Base-by-base conservation (phyloP, 2,329 filamentous ascomycete genomes). In the Simplicillium sp. region DNA sequence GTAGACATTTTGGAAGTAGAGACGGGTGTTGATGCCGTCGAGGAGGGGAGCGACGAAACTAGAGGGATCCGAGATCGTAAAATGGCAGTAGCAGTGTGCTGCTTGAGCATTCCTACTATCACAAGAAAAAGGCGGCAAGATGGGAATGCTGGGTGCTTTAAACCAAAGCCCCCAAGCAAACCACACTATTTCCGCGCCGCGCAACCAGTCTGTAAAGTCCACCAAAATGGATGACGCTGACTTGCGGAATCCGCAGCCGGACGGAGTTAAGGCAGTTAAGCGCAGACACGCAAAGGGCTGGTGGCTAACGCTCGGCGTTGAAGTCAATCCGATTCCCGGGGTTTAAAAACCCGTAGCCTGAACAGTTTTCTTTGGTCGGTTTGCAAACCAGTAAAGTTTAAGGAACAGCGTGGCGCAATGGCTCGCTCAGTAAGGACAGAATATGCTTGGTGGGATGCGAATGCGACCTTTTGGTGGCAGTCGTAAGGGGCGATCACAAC, bases 41-140 rank as follows among this genome's bases (percentile, higher is more conserved):
- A 42, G 44, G 43, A 41, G 25, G 34, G 45, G 45, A 36, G 43
- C 16, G 60, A 56, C 16, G 56, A 46, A 45, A 56, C 53, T 36
- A 62, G 44, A 33, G 54, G 53, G 46, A 69, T 52, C 44, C 65
- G 66, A 50, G 64, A 65, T 48, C 63, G 59, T 47, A 66, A 48
- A 45, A 67, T 49, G 50, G 57, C 57, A 39, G 60, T 59, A 20
- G 61, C 54, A 46, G 60, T 49, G 48, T 65, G 63, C 50, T 56
- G 57, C 51, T 62, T 70, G 55, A 70, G 63, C 68, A 72, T 71
- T 49, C 59, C 66, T 60, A 50, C 38, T 20, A 16, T 25, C 28
- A 25, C 12, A 5, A 4, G 12, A 7, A 46, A n/a, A 39, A 41
- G 41, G 39, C 39, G 32, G 42, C 20, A 25, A 25, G 48, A 40